Percentiles rank a stretch among this genome's conserved stretches.
Evolutionary conservation across 345 rosid genomes (phyloP).

Genomic region (Brassica incana): DNA sequence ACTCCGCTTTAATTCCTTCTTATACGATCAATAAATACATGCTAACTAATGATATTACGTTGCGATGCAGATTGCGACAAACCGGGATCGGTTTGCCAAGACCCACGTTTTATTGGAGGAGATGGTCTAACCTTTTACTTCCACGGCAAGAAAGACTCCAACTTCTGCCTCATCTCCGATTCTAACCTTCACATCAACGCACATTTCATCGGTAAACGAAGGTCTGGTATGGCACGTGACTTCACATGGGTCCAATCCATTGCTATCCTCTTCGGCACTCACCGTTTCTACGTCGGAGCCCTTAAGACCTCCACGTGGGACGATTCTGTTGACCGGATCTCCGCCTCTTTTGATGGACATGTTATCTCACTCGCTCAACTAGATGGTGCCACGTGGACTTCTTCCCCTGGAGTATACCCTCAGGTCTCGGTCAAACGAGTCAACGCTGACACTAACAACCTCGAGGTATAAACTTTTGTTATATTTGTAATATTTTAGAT

Average conservation of each 20-base stretch:
- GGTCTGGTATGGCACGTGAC: conserved; percentile 52
- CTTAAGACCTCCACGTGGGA: conserved; percentile 61
- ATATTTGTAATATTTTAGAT: neutral
- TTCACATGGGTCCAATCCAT: conserved; percentile 67
- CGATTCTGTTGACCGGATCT: conserved; percentile 45
- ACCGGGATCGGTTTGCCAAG: conserved; percentile 65
- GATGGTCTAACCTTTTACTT: conserved; percentile 70
- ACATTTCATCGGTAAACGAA: conserved; percentile 56
- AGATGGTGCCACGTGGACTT: conserved; percentile 46
- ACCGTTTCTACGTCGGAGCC: conserved; percentile 51
- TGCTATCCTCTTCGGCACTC: conserved; percentile 51
- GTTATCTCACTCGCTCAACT: conserved; percentile 30
- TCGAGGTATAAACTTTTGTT: conserved; percentile 27
- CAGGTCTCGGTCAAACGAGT: conserved; percentile 40
- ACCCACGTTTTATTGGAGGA: conserved; percentile 68
- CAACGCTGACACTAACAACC: conserved; percentile 42
- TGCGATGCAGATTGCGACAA: conserved; percentile 50
- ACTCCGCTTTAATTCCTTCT: neutral
- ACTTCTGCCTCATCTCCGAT: conserved; percentile 58
- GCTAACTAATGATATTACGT: neutral
- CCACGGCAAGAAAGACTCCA: conserved; percentile 64
- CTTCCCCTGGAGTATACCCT: conserved; percentile 24
- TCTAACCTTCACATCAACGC: conserved; percentile 57
- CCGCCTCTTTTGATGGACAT: conserved; percentile 45
- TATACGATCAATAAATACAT: neutral